Base-by-base conservation (phyloP, 2,329 filamentous ascomycete species). In the Akanthomyces lecanii region DNA sequence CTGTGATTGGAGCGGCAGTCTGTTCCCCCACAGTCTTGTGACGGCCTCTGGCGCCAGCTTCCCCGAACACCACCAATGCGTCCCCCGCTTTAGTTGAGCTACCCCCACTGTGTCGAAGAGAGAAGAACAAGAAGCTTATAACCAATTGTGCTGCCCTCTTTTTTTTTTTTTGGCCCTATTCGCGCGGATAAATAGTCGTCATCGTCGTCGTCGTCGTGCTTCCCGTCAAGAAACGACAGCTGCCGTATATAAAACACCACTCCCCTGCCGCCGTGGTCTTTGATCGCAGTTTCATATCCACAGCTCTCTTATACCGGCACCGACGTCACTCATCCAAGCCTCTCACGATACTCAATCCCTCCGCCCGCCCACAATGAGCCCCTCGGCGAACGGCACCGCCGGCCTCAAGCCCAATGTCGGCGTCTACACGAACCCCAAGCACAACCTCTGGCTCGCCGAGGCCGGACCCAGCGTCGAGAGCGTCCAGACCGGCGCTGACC, bases 371-470 rank as follows among this genome's bases (percentile, higher is more conserved):
- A 38, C 18, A 38, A 67, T 67, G 65, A 42, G 54, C 40, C 63
- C 64, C 30, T 63, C 66, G 6, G 58, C 16, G 30, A 36, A 36
- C 33, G 33, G 7, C 7, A 36, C 38, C 45, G 45, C 57, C 51
- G 61, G 59, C 30, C 65, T 76, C 64, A 95, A 96, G 83, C 79
- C 90, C 63, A 98, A 98, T 79, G 96, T 98, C 73, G 94, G 92
- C 69, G 92, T 98, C 68, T 98, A 90, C 82, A 98, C 94, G 59
- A 97, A 98, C 79, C 92, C 94, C 21, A 85, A 86, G 64, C 94
- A 98, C 75, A 90, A 97, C 65, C 82, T 98, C 60, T 98, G 93
- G 91, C 86, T 97, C 65, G 89, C 84, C 63, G 87, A 91, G 67
- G 87, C 93, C 14, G 82, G 86, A 69, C 94, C 94, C 5, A 88